Evolutionary conservation across 371 early-diverging fungal genomes (phyloP).

Genomic region (Mucor indicus): DNA sequence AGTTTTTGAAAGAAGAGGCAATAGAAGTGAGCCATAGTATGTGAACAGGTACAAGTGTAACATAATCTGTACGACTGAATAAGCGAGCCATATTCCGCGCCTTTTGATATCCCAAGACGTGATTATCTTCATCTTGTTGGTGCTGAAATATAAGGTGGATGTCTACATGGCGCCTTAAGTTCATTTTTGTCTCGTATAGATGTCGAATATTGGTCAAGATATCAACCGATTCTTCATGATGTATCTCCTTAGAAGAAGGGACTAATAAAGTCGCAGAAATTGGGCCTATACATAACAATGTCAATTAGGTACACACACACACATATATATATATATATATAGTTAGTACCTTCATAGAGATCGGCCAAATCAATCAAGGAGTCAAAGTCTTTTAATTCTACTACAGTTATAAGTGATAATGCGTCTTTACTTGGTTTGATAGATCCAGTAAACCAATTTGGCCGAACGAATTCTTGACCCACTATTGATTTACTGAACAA

Average conservation of each 20-base stretch:
- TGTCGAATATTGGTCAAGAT: constrained; percentile 28
- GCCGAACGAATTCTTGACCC: constrained; percentile 25
- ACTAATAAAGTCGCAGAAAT: constrained; percentile 54
- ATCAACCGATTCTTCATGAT: constrained; percentile 15
- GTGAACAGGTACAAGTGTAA: constrained; percentile 39
- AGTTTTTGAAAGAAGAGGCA: constrained; percentile 8
- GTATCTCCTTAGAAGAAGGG: constrained; percentile 15
- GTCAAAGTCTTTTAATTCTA: constrained; percentile 23
- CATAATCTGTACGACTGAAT: constrained; percentile 51
- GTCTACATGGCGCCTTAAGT: constrained; percentile 45
- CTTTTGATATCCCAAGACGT: constrained; percentile 19
- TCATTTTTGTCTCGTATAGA: constrained; percentile 36
- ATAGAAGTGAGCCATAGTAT: constrained; percentile 22
- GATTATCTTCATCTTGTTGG: background rate
- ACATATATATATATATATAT: background rate
- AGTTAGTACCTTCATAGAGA: constrained; percentile 26
- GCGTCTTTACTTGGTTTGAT: constrained; percentile 12
- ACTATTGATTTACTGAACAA: constrained; percentile 34
- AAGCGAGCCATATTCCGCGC: constrained; percentile 57
- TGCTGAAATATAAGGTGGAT: constrained; percentile 51
- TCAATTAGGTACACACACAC: background rate
- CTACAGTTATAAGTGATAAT: constrained; percentile 27
- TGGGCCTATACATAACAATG: constrained; percentile 33
- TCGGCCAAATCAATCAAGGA: constrained; percentile 23
- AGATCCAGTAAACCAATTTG: constrained; percentile 32